Evolutionary conservation across 441 rosid species (phyloP), one percentile per base, ranked within the genome.

Genomic region (Adansonia gregorii): DNA sequence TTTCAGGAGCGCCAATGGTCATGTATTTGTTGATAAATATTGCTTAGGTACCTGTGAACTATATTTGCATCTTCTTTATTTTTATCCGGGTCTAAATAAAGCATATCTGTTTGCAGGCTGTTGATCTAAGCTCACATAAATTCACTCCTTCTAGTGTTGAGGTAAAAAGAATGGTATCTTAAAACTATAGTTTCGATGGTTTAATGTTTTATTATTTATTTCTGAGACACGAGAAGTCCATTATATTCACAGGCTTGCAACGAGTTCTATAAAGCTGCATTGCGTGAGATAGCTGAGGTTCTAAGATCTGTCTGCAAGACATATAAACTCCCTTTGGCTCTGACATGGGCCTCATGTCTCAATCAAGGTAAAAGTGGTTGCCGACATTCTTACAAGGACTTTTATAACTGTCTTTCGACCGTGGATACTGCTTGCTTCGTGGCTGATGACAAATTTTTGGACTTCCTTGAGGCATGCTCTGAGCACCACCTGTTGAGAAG

Each of bases 321-420:
- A 43, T 80, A 89, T 81, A 78, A 80, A 41, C 72, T 96, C 60
- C 97, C 95, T 65, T 84, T 96, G 80, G 98, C 97, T 82, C 87
- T 89, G 64, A 89, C 97, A 17, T 94, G 99, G 99, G 93, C 93
- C 1, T 88, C 90, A 14, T 90, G 97, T 75, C 79, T 84, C 65
- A 84, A 70, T 56, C 97, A 89, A 83, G 87, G 93, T 46, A 89
- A 87, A 85, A 84, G 78, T 76, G 98, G 97, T 61, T 84, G 93
- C 64, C 87, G 88, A 15, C 97, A 89, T 84, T 91, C 94, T 67
- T 82, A 87, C 55, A 90, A 88, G 83, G 91, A 87, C 81, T 85
- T 81, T 77, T 82, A 87, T 74, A 72, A 77, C 24, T 91, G 88
- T 70, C 87, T 96, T 72, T 87, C 95, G 7, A 94, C 98, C 2